Evolutionary conservation across 1,139 yeast genomes (phyloP).

Genomic region (Candida freyschussii): DNA sequence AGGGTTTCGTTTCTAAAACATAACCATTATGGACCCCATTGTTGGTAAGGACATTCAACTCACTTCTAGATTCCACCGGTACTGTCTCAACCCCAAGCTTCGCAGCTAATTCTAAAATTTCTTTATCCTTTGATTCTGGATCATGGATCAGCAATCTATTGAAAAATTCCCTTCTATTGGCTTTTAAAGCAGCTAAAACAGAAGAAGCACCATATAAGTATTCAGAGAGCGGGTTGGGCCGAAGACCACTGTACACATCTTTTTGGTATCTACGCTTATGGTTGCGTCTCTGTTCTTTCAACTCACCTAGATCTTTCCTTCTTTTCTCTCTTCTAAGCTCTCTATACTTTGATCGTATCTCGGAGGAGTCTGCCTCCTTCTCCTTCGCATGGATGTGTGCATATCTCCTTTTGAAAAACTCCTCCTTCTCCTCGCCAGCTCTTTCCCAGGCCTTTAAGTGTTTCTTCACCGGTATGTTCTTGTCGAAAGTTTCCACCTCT

Average conservation of each 20-base stretch:
- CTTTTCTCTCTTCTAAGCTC: constrained; percentile 16
- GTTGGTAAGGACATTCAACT: constrained; percentile 54
- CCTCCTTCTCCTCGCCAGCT: constrained; percentile 47
- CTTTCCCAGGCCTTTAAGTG: constrained; percentile 55
- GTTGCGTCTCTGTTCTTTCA: constrained; percentile 11
- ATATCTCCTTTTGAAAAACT: constrained; percentile 49
- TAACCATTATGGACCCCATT: constrained; percentile 82
- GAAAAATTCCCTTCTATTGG: constrained; percentile 49
- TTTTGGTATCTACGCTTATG: constrained; percentile 16
- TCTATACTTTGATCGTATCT: constrained; percentile 13
- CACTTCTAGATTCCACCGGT: constrained; percentile 45
- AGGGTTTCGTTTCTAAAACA: constrained; percentile 63
- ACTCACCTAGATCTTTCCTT: constrained; percentile 7
- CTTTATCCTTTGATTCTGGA: constrained; percentile 33
- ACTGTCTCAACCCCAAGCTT: constrained; percentile 41
- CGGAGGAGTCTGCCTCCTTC: constrained; percentile 24
- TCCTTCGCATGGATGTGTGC: constrained; percentile 55
- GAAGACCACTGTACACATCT: constrained; percentile 16
- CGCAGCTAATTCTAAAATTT: constrained; percentile 43
- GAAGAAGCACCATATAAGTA: constrained; percentile 75
- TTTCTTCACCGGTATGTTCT: constrained; percentile 38
- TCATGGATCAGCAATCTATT: constrained; percentile 48
- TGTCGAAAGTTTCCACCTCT: constrained; percentile 31
- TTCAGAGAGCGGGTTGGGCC: constrained; percentile 50
- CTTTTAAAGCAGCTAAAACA: constrained; percentile 62